Conservation (phyloP, 176 grass and related monocot genomes). For the Triticum dicoccoides region DNA sequence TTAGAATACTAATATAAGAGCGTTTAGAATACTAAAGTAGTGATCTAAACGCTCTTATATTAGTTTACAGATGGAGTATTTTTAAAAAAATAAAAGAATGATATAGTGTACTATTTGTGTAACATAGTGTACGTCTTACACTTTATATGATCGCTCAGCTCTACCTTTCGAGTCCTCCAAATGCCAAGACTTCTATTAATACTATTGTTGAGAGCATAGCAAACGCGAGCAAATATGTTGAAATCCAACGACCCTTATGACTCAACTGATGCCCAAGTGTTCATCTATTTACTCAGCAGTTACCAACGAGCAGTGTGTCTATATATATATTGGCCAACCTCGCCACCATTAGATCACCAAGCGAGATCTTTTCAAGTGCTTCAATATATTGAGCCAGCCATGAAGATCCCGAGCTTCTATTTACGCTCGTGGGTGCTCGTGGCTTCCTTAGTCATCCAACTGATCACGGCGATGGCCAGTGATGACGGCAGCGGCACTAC, state of each 20-base stretch:
- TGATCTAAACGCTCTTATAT: too few relatives aligned
- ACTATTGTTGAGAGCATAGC: not conserved
- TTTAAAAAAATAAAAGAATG: too few relatives aligned
- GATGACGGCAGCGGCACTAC: accelerated
- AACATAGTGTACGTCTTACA: not conserved
- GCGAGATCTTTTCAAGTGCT: not conserved
- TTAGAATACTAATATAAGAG: too few relatives aligned
- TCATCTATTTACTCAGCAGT: not conserved
- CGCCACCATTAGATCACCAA: not conserved
- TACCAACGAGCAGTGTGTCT: not conserved
- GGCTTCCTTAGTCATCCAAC: not conserved
- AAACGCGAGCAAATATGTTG: constrained; percentile 9
- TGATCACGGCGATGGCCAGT: not conserved
- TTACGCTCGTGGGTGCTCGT: not conserved
- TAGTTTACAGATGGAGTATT: too few relatives aligned
- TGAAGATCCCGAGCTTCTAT: not conserved
- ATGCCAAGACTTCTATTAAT: not conserved
- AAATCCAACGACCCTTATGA: not conserved
- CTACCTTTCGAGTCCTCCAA: not conserved
- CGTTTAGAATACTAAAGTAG: too few relatives aligned
- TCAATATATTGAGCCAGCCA: not conserved
- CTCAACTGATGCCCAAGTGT: not conserved
- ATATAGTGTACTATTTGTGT: not conserved
- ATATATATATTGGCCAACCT: not conserved
- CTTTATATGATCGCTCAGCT: not conserved